Base-by-base conservation (phyloP, 176 grass and related monocot species). In the Triticum dicoccoides region DNA sequence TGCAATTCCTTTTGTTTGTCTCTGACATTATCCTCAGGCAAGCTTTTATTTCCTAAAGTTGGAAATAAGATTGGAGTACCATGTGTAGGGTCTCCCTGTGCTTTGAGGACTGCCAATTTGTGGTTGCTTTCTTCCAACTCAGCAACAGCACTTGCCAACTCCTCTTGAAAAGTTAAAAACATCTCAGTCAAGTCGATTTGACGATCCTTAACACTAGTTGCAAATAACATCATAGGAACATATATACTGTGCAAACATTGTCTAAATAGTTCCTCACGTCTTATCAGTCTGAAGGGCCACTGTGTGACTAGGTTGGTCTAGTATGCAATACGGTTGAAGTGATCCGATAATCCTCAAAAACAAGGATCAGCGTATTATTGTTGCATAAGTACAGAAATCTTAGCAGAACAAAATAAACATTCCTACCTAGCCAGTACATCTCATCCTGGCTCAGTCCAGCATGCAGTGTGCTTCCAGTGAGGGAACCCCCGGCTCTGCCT, bases 1-100 rank as follows among this genome's bases (percentile, higher is more conserved):
- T 87, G 89, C 73, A 98, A 38, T 81, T 95, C 93, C 38, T 87
- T 95, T 81, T 92, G 85, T 71, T 90, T 91, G 91, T 95, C 93
- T 82, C 80, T 89, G 56, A 83, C 61, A 62, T 91, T 92, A 89
- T 92, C 89, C 52, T 49, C 88, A 83, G 75, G 25, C 20, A 70
- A 32, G 83, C 84, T 90, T 70, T 92, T 98, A 81, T 89, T 93
- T 80, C 88, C 91, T 24, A 87, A 75, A 73, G 79, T 68, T 64
- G 93, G 89, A 82, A 91, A 91, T 87, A 91, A 78, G 59, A 93
- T 80, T 17, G 80, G 89, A 76, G 91, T 56, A 24, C 77, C 88
- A 85, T 95, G 93, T 35, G 84, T 87, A 87, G 61, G 71, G 83
- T 89, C 89, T 89, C 85, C 85, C 69, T 92, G 85, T 77, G 88